Evolutionary conservation across 208 protist genomes (phyloP).

Genomic region (Acanthamoeba triangularis): DNA sequence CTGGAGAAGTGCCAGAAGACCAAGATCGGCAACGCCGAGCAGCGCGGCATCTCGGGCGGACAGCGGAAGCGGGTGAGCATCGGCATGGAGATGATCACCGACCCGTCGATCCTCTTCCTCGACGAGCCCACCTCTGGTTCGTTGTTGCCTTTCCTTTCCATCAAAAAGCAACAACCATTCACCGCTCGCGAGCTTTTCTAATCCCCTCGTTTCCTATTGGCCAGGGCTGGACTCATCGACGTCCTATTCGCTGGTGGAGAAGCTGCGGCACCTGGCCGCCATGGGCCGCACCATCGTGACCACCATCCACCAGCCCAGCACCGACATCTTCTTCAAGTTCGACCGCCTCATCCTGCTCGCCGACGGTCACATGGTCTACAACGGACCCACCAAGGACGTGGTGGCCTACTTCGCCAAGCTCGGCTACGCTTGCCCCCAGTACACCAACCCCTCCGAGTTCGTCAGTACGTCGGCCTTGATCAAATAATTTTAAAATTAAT

Average conservation of each 20-base stretch:
- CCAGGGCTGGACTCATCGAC: slow-evolving; percentile 47
- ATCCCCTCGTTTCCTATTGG: no score
- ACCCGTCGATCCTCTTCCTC: slow-evolving; percentile 82
- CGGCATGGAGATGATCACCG: slow-evolving; percentile 85
- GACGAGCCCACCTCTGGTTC: slow-evolving; percentile 81
- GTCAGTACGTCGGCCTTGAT: not conserved
- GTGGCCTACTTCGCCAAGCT: slow-evolving; percentile 66
- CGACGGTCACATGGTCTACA: slow-evolving; percentile 62
- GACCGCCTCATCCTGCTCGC: slow-evolving; percentile 72
- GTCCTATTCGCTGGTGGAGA: slow-evolving; percentile 28
- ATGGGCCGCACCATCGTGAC: slow-evolving; percentile 78
- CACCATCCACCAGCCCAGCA: slow-evolving; percentile 75
- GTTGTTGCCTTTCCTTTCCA: no score
- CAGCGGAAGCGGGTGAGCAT: slow-evolving; percentile 87
- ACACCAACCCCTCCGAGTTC: slow-evolving; percentile 78
- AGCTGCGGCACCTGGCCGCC: not conserved
- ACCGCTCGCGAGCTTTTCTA: no score
- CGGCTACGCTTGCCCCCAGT: slow-evolving; percentile 76
- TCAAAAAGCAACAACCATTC: no score
- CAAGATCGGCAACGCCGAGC: slow-evolving; percentile 69
- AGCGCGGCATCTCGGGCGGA: slow-evolving; percentile 79
- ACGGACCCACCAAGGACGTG: slow-evolving; percentile 72
- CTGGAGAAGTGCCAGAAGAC: slow-evolving; percentile 62
- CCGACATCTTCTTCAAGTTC: slow-evolving; percentile 72
- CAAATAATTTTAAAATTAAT: not conserved